These are phyloP conservation scores for Brassica rapa DNA, from an alignment of 345 rosid species.

Conservation along the genomic window DNA sequence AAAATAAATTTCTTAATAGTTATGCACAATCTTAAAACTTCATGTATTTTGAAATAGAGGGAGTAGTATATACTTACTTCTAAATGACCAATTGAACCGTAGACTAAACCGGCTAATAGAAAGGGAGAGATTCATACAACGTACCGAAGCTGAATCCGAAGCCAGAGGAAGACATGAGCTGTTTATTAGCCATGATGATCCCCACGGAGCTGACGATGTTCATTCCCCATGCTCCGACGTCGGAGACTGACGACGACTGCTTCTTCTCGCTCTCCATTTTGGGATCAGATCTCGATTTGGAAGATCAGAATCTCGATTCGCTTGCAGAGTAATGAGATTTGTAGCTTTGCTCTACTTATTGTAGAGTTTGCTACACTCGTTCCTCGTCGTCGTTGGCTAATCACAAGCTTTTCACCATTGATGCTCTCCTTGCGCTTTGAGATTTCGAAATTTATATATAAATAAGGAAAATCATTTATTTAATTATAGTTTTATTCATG, in stretches of 20 bases:
- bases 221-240: conserved; percentile 96
- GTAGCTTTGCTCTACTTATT: neutral
- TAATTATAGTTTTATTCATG: neutral
- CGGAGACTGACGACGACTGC: conserved; percentile 61
- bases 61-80: too few species aligned
- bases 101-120: too few species aligned
- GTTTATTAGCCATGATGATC: conserved; percentile 95
- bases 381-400: conserved; percentile 15
- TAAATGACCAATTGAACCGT: too few species aligned
- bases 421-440: conserved; percentile 1
- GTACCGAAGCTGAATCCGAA: conserved; percentile 82
- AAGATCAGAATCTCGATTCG: too few species aligned
- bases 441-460: neutral
- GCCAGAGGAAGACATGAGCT: conserved; percentile 83
- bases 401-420: conserved; percentile 28
- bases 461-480: neutral
- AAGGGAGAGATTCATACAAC: neutral
- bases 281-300: neutral
- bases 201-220: conserved; percentile 79
- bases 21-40: too few species aligned
- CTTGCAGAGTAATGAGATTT: neutral
- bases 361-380: neutral
- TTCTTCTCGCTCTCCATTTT: conserved; percentile 62
- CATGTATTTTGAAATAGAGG: too few species aligned
- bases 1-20: too few species aligned